Evolutionary conservation across 129 eudicot species (phyloP).

Genomic region (Tagetes erecta): DNA sequence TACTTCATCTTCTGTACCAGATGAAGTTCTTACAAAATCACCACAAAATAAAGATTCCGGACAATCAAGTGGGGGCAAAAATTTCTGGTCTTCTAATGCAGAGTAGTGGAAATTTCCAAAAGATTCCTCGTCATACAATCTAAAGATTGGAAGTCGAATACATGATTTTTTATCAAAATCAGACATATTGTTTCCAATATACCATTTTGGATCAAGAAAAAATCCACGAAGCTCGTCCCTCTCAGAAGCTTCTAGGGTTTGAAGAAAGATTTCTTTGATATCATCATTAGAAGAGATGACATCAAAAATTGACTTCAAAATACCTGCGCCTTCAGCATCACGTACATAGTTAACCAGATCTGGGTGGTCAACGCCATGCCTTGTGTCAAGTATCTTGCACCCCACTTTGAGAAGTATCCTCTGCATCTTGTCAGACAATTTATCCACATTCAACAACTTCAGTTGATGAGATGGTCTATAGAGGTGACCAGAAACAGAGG

Average conservation of each 20-base stretch:
- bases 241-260: conserved; percentile 55
- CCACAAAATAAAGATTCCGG: conserved; percentile 52
- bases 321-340: conserved; percentile 67
- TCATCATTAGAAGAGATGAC: conserved; percentile 54
- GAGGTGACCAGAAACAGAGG: conserved; percentile 79
- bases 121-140: conserved; percentile 58
- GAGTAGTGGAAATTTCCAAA: conserved; percentile 49
- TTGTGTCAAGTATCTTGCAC: conserved; percentile 62
- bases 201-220: conserved; percentile 90
- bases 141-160: conserved; percentile 80
- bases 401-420: conserved; percentile 66
- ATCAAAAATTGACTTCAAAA: conserved; percentile 73
- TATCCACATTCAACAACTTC: conserved; percentile 65
- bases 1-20: conserved; percentile 67
- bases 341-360: conserved; percentile 62
- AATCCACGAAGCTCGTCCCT: conserved; percentile 81
- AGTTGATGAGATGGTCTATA: conserved; percentile 62
- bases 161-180: conserved; percentile 65
- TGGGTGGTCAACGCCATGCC: conserved; percentile 67
- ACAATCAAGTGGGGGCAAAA: conserved; percentile 69
- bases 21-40: conserved; percentile 57
- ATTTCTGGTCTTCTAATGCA: conserved; percentile 58
- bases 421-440: conserved; percentile 61
- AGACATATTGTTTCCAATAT: conserved; percentile 60
- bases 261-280: conserved; percentile 38